phyloP scores from a whole-genome alignment of 305 asterid species.

The Solanum hybrid region DNA sequence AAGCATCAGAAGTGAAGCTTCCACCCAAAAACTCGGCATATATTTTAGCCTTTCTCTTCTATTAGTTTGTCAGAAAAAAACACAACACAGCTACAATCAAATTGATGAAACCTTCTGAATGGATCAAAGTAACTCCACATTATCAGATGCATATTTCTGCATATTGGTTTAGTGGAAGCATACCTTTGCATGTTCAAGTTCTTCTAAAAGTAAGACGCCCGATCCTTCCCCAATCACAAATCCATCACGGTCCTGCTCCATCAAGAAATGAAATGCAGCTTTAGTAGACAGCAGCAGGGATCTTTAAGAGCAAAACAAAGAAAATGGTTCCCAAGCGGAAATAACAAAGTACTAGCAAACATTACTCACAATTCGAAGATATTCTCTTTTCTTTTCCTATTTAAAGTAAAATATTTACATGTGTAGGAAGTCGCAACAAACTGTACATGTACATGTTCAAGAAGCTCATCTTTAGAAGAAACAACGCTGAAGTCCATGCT shows the following conservation, averaged over 20 bases:
- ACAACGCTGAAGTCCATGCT: not conserved
- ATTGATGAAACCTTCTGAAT: not conserved
- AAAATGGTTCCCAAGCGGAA: not conserved
- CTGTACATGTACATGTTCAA: not conserved
- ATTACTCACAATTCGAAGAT: not conserved
- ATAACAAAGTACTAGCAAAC: not conserved
- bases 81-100: not conserved
- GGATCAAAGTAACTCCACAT: not conserved
- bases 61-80: not conserved
- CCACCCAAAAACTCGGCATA: constrained; percentile 54
- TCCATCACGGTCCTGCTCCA: constrained; percentile 28
- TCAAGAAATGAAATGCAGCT: not conserved
- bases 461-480: not conserved
- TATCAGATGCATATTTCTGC: not conserved
- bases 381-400: not conserved
- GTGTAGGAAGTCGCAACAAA: not conserved
- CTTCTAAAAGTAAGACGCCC: constrained; percentile 36
- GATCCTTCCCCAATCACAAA: constrained; percentile 44
- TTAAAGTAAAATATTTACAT: not conserved
- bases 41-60: constrained; percentile 39
- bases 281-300: not conserved
- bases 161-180: not conserved
- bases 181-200: constrained; percentile 37
- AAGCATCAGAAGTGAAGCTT: constrained; percentile 48
- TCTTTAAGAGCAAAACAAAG: not conserved